Conservation (phyloP, 352 stramenopile genomes). For the Peronospora belbahrii region DNA sequence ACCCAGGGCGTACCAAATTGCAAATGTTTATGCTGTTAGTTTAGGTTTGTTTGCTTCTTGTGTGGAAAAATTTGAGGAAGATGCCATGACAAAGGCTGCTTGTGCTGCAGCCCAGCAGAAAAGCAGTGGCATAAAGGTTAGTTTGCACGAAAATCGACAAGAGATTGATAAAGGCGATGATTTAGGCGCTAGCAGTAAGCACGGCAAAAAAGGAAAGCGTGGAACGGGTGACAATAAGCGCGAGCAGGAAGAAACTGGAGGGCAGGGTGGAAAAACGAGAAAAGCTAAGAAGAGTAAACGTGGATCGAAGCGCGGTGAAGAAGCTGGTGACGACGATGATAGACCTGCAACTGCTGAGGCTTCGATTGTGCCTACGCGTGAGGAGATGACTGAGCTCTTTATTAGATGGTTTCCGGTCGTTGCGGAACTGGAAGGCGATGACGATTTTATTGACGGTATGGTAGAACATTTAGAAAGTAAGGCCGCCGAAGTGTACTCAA, state of each 20-base stretch:
- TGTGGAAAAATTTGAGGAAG: conserved; percentile 40
- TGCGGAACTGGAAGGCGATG: conserved; percentile 47
- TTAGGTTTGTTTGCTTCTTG: conserved; percentile 41
- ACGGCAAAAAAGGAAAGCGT: conserved; percentile 41
- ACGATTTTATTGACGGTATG: conserved; percentile 56
- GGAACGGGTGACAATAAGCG: conserved; percentile 30
- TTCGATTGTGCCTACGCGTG: conserved; percentile 44
- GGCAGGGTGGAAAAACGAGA: conserved; percentile 17
- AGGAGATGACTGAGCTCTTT: conserved; percentile 41
- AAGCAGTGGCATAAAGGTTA: conserved; percentile 1
- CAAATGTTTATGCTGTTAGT: conserved; percentile 55
- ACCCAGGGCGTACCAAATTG: conserved; percentile 40
- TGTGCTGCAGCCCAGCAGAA: conserved; percentile 31
- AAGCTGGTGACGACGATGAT: conserved; percentile 11
- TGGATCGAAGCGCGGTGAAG: conserved; percentile 26
- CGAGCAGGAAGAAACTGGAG: conserved; percentile 16
- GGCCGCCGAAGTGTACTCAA: conserved; percentile 44
- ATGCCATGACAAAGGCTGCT: conserved; percentile 37
- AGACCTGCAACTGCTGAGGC: conserved; percentile 2
- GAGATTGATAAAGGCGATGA: conserved; percentile 27
- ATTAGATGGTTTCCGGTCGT: conserved; percentile 36
- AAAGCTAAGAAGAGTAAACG: conserved; percentile 46
- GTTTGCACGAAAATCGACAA: conserved; percentile 13
- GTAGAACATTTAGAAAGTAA: conserved; percentile 35
- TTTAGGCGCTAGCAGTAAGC: conserved; percentile 29